These are phyloP conservation scores for Populus tremula DNA, from an alignment of 345 rosid genomes.

Conservation along the genomic window DNA sequence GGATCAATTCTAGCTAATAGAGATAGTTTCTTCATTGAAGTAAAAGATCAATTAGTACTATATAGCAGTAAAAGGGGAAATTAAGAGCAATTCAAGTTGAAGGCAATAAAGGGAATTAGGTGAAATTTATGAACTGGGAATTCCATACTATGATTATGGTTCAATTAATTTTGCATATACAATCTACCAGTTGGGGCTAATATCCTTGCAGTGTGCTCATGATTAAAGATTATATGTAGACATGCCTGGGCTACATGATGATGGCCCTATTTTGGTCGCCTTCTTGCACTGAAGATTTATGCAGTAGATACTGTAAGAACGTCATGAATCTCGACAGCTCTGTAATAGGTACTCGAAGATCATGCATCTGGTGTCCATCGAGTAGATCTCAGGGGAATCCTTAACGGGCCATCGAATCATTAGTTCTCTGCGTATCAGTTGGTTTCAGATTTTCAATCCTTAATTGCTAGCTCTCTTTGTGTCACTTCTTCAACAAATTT, in stretches of 20 bases:
- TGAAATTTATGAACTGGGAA: not conserved
- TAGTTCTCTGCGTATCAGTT: slow-evolving; percentile 1
- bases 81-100: not conserved
- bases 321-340: not conserved
- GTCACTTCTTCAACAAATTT: slow-evolving; percentile 15
- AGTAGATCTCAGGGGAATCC: not conserved
- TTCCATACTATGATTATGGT: not conserved
- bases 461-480: not conserved
- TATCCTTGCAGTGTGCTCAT: not conserved
- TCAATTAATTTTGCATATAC: not conserved
- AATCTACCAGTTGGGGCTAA: not conserved
- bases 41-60: not conserved
- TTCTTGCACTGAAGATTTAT: not conserved
- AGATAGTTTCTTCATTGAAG: not conserved
- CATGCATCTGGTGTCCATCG: slow-evolving; percentile 7
- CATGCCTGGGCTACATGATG: not conserved
- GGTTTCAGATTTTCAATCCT: slow-evolving; percentile 7
- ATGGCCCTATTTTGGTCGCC: not conserved
- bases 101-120: not conserved
- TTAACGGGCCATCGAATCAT: slow-evolving; percentile 21
- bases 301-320: not conserved
- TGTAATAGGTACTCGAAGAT: not conserved
- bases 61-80: not conserved
- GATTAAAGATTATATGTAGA: not conserved
- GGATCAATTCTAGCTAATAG: not conserved